Evolutionary conservation across 2,329 filamentous ascomycete species (phyloP).

Genomic region (Colletotrichum euphorbiae): DNA sequence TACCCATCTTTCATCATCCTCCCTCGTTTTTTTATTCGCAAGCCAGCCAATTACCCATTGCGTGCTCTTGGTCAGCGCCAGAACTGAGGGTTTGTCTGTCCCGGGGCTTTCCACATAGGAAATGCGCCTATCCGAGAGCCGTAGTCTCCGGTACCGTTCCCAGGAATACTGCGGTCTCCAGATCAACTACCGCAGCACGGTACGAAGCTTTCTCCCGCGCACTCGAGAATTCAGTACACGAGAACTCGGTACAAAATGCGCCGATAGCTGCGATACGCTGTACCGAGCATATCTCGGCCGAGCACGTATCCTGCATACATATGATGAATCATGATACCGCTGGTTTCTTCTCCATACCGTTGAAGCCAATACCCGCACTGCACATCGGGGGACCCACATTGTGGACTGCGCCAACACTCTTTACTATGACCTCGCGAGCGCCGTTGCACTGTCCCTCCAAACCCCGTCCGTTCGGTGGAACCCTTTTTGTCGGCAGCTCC

Average conservation of each 20-base stretch:
- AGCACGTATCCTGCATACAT: background rate
- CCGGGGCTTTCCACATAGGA: too few species aligned
- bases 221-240: too few species aligned
- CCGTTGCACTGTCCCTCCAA: slow-evolving; percentile 21
- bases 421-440: slow-evolving; percentile 7
- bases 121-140: background rate
- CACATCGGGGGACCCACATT: slow-evolving; percentile 1
- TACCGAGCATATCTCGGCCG: too few species aligned
- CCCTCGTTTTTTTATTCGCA: slow-evolving; percentile 7
- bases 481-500: background rate
- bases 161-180: background rate
- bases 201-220: too few species aligned
- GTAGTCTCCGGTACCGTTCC: background rate
- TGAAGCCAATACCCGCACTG: background rate
- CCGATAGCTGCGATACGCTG: too few species aligned
- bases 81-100: background rate
- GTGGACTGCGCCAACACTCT: slow-evolving; percentile 4
- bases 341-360: slow-evolving; percentile 3
- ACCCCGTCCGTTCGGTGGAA: slow-evolving; percentile 2
- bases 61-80: slow-evolving; percentile 1
- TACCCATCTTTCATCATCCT: background rate
- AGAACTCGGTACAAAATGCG: too few species aligned
- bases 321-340: background rate
- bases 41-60: background rate
- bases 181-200: too few species aligned